Evolutionary conservation across 495 filamentous ascomycete species (phyloP), one percentile per base, ranked within the genome.

Genomic region (Usnea hakonensis): DNA sequence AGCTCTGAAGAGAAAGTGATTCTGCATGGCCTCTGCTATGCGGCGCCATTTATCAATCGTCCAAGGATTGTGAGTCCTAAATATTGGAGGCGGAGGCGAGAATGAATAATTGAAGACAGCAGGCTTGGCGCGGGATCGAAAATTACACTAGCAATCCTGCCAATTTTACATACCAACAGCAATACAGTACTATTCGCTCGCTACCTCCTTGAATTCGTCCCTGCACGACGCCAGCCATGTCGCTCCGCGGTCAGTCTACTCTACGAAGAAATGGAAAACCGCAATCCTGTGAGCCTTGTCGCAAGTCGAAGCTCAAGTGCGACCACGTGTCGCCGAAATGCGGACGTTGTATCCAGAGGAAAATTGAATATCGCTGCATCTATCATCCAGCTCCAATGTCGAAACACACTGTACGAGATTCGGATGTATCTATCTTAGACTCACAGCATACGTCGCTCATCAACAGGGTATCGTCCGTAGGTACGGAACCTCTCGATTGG

Each of bases 221-320:
- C n/a, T 19, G 13, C 5, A 19, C 19, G 50, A 53, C 17, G 23
- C 26, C 26, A 53, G 17, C 9, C 38, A 48, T 37, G 41, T 50
- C 43, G 21, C 30, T 36, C 33, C 41, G 32, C 28, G 21, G 57
- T 3, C 57, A 60, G 44, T 44, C 38, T 38, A 44, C n/a, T 26
- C 40, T 63, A 28, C 75, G 77, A 30, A 75, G 77, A 37, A 82
- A 81, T 70, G 78, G 79, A 11, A 73, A 77, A 21, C 68, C 75
- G 30, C 76, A 77, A 61, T 79, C 78, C 2, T 83, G 79, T 58
- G 77, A 83, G 69, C 78, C 79, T 19, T 83, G 79, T 64, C 75
- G 79, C 28, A 79, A 78, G 61, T 75, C 78, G 23, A 81, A 83
- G 61, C 70, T 81, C 43, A 74, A 74, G 56, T 82, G 79, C 66